Evolutionary conservation across 2,329 filamentous ascomycete species (phyloP), one percentile per base, ranked within the genome.

Genomic region (Aureobasidium pullulans): DNA sequence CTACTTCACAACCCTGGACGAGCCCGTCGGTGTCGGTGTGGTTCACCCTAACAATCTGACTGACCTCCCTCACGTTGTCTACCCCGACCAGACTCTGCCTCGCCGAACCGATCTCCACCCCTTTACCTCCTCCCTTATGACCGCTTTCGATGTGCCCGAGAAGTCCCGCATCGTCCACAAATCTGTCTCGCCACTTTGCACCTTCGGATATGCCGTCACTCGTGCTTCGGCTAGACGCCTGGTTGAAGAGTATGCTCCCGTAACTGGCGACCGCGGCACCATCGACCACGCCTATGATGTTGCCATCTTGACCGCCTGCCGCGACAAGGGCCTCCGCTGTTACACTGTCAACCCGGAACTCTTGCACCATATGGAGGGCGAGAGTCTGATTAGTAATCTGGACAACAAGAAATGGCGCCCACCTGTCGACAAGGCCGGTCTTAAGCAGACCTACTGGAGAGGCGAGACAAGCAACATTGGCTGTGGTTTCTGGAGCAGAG

Each of bases 131-230:
- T 63, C 62, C 4, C 65, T 77, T 34, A 72, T 77, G 61, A 61
- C 66, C 10, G 65, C 65, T 3, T 64, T 77, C 32, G 64, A 69
- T 31, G 64, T 77, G n/a, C 71, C 72, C 7, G 68, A 70, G 23
- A 66, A 73, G 28, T 67, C 67, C 3, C 72, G 75, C 19, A 63
- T 73, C 3, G 65, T 77, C 44, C 74, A 77, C 64, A 70, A 71
- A 16, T 75, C 73, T 36, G 71, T 72, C 36, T 75, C 73, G 48
- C 75, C 75, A 0, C 72, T 77, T 36, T 77, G 75, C 64, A 76
- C 75, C 1, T 77, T 77, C 60, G 75, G 71, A 48, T 77, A 75
- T 62, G 75, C 74, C 11, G 66, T 77, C 13, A 76, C 74, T 1
- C 72, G 75, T 32, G 57, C 67, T 13, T 70, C 71, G 1, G 73